Conservation (phyloP, 2,329 filamentous ascomycete species). For the Aureobasidium sp. region DNA sequence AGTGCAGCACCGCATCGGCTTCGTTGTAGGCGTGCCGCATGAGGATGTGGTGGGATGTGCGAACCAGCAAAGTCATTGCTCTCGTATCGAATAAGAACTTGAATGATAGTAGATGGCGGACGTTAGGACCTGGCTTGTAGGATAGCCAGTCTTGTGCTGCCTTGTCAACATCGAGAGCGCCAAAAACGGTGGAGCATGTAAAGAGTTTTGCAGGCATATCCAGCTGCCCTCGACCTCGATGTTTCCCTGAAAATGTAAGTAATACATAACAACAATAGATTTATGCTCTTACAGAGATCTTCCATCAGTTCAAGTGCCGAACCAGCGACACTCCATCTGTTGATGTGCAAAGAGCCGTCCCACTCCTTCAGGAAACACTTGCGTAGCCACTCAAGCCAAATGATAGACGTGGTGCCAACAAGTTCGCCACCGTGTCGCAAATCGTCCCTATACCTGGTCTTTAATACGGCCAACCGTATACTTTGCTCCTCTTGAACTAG, state of each 20-base stretch:
- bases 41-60: slow-evolving; percentile 74
- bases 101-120: slow-evolving; percentile 68
- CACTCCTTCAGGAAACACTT: slow-evolving; percentile 70
- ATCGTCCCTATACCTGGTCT: not conserved
- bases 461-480: slow-evolving; percentile 11
- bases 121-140: slow-evolving; percentile 52
- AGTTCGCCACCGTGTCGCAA: not conserved
- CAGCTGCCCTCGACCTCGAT: slow-evolving; percentile 13
- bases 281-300: slow-evolving; percentile 29
- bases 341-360: slow-evolving; percentile 65
- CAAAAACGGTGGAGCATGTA: slow-evolving; percentile 64
- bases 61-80: slow-evolving; percentile 72
- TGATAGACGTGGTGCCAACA: slow-evolving; percentile 20
- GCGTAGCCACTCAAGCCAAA: slow-evolving; percentile 60
- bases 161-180: slow-evolving; percentile 64
- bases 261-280: not conserved
- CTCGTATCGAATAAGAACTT: slow-evolving; percentile 70
- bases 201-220: slow-evolving; percentile 63
- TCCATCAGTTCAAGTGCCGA: slow-evolving; percentile 68
- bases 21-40: slow-evolving; percentile 50
- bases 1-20: slow-evolving; percentile 6
- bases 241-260: slow-evolving; percentile 18
- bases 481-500: slow-evolving; percentile 6
- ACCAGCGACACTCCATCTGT: slow-evolving; percentile 62
- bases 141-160: slow-evolving; percentile 66